Evolutionary conservation across 2,329 filamentous ascomycete genomes (phyloP).

Genomic region (Ascocoryne sarcoides): DNA sequence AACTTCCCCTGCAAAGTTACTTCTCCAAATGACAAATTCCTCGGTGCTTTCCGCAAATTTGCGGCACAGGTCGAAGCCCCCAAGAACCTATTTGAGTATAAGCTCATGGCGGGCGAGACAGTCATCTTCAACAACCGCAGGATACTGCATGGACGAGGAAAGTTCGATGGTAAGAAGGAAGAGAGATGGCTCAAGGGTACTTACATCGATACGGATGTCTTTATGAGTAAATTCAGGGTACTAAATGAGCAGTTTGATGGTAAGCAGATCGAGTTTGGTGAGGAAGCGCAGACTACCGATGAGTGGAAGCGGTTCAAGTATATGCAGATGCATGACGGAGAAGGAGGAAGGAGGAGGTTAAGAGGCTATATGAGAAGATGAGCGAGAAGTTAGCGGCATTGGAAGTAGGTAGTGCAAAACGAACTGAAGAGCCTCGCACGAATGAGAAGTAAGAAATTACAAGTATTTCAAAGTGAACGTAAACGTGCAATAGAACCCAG

Average conservation of each 20-base stretch:
- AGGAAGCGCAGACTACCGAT: background rate
- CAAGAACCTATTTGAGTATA: conserved; percentile 56
- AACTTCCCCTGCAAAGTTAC: conserved; percentile 15
- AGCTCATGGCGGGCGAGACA: conserved; percentile 73
- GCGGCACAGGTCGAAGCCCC: conserved; percentile 47
- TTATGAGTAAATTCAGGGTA: conserved; percentile 39
- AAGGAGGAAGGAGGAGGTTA: background rate
- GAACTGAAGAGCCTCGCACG: too few species aligned
- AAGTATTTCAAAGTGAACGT: too few species aligned
- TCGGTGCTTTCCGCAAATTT: conserved; percentile 46
- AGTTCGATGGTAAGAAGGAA: conserved; percentile 61
- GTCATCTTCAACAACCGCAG: conserved; percentile 88
- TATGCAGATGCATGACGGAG: background rate
- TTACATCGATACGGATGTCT: conserved; percentile 65
- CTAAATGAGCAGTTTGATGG: conserved; percentile 18
- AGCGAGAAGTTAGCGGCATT: background rate
- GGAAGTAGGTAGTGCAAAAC: too few species aligned
- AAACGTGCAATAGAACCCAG: too few species aligned
- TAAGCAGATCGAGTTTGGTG: background rate
- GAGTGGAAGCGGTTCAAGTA: background rate
- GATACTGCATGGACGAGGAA: conserved; percentile 71
- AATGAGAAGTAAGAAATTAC: too few species aligned
- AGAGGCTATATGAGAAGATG: background rate
- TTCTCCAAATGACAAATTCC: conserved; percentile 32
- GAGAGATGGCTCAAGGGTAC: conserved; percentile 77